phyloP scores from a whole-genome alignment of 2,329 filamentous ascomycete species.

The Stagonosporopsis vannaccii region DNA sequence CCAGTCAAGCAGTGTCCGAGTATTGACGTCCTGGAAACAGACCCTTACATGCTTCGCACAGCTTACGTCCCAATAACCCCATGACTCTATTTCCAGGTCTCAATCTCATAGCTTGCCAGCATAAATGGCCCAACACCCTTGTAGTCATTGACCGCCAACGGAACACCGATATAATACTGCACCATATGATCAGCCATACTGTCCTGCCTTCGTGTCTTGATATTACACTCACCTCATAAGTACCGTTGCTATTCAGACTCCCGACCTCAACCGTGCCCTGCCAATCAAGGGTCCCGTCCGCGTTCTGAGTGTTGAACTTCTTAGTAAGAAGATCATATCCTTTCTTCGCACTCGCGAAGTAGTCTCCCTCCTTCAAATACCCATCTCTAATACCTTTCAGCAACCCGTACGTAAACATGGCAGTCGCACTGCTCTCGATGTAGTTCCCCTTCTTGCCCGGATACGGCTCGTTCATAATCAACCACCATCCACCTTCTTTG shows the following conservation, averaged over 20 bases:
- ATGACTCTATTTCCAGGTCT: slow-evolving; percentile 6
- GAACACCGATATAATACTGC: slow-evolving; percentile 44
- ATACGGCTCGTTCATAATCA: slow-evolving; percentile 59
- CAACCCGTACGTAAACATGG: slow-evolving; percentile 51
- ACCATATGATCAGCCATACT: background rate
- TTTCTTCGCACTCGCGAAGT: slow-evolving; percentile 46
- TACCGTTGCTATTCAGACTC: slow-evolving; percentile 55
- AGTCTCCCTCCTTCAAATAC: slow-evolving; percentile 31
- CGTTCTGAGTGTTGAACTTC: slow-evolving; percentile 51
- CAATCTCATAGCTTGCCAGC: slow-evolving; percentile 26
- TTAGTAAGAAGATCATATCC: slow-evolving; percentile 52
- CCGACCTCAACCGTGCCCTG: slow-evolving; percentile 60
- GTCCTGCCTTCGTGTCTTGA: background rate
- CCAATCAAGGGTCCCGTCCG: slow-evolving; percentile 56
- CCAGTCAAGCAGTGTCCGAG: too few species aligned
- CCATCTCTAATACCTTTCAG: slow-evolving; percentile 29
- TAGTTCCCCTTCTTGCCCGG: slow-evolving; percentile 59
- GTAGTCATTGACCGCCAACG: slow-evolving; percentile 39
- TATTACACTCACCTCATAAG: slow-evolving; percentile 53
- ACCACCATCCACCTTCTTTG: slow-evolving; percentile 61
- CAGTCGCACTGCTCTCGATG: slow-evolving; percentile 64
- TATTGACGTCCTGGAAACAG: too few species aligned
- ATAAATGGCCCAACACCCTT: slow-evolving; percentile 47
- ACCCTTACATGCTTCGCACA: too few species aligned
- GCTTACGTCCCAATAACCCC: too few species aligned